Evolutionary conservation across 306 rosid species (phyloP), one percentile per base, ranked within the genome.

Genomic region (Herpetospermum pedunculosum): DNA sequence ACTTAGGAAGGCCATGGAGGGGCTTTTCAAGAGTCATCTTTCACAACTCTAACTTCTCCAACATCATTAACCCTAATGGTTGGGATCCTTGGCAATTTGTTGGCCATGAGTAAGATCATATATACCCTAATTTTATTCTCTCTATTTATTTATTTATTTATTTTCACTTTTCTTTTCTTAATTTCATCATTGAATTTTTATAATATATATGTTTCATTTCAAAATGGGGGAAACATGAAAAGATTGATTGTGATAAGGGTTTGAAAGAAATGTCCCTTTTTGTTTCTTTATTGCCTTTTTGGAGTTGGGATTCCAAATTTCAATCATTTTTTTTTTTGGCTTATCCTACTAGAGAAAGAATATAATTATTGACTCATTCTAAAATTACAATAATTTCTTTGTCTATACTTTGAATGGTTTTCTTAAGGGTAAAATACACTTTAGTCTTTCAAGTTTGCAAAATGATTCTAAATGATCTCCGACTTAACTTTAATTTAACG

Each of bases 1-100:
- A 13, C 71, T 84, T 93, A 70, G 98, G 97, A 70, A 86, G 97
- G 69, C 86, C 97, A 40, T 90, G 98, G 97, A 88, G 98, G 72
- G 64, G 4, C 4, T 93, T 79, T 15, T 79, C 98, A 2, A 87
- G 88, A 76, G 98, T 90, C 43, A 23, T 93, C 10, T 93, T 90
- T 78, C 84, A 90, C 79, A 44, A 81, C 3, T 77, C 89, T 0
- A 63, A 41, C 11, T 76, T 93, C 74, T 48, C 97, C 4, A 1
- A 49, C 41, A 19, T 89, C 52, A 44, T 93, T 0, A 47, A 74
- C 10, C 96, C 98, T 4, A 1, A 3, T 8, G 97, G 97, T 5
- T 93, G 97, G 96, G 46, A 74, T 6, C 48, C 90, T 37, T 87
- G 94, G 97, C 6, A 21, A 6, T 75, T 16, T 54, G 4, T 1